Base-by-base conservation (phyloP, 179 eudicot species). In the Beta corolliflora region DNA sequence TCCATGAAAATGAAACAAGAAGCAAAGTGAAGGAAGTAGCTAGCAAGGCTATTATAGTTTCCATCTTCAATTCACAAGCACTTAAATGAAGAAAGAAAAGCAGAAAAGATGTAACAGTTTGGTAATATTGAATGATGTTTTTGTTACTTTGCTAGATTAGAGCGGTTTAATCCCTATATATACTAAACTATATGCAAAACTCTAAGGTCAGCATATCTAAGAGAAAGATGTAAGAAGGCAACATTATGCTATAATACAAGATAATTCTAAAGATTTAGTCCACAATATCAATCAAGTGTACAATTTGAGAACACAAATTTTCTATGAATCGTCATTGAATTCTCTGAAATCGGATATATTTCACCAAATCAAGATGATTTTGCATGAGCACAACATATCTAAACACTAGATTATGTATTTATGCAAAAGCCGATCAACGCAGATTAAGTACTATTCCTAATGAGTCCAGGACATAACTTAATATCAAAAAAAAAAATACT, bases 1-100 rank as follows among this genome's bases (percentile, higher is more conserved):
- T 80, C 83, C 86, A 83, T 18, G 67, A 75, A n/a, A 63, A 11
- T 11, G 83, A 50, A 69, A 75, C 50, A 16, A 75, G 23, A 52
- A 80, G 7, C 80, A 83, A 46, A 60, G 9, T 73, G 2, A 80
- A 70, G 13, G 59, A 63, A 31, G 86, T 80, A 5, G 58, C 45
- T 19, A 83, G 48, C 54, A 80, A 8, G n/a, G 63, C 71, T 55
- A 83, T 18, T 60, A 76, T 80, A 68, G 58, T 63, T 54, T 54
- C 77, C 86, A 80, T 83, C 21, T 69, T 79, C 44, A 12, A 31
- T 64, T 25, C 53, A 6, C 67, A 41, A 29, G 36, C 41, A 11
- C 71, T 66, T 8, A 6, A 78, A 65, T 18, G 36, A 59, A n/a
- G 45, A 29, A 50, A 23, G 9, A 53, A 13, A 21, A 25, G 44